Percentiles rank a stretch among this genome's conserved stretches.
Conservation (phyloP, 2,329 filamentous ascomycete species). For the Cryphonectria carpinicola region DNA sequence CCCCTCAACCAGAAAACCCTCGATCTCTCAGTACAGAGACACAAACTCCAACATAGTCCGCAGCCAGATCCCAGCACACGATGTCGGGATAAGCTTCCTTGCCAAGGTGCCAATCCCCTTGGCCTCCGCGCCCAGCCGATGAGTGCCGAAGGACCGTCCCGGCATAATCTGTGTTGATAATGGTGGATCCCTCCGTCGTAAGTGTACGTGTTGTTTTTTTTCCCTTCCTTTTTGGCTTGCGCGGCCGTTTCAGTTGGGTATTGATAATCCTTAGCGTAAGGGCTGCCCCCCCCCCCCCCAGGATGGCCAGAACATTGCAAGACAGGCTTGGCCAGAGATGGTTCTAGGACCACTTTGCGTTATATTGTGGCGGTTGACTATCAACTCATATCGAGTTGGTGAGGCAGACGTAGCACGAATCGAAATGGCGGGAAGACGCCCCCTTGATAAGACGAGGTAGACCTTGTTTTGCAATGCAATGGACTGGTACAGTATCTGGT, state of each 20-base stretch:
- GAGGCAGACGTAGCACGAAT: background rate
- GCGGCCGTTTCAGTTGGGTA: background rate
- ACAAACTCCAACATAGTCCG: background rate
- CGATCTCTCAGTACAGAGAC: background rate
- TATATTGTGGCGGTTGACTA: background rate
- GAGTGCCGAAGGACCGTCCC: background rate
- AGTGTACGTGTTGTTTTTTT: too few relatives aligned
- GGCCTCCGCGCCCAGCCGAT: background rate
- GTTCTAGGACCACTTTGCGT: background rate
- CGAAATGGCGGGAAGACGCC: background rate
- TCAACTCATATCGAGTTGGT: background rate
- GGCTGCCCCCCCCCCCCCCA: too few relatives aligned
- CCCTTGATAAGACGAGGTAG: background rate
- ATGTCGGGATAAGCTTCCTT: conserved; percentile 2
- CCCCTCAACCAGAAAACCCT: background rate
- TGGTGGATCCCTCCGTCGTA: background rate
- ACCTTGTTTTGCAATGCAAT: too few relatives aligned
- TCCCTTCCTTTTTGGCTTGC: background rate
- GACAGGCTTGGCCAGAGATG: background rate
- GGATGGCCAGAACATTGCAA: background rate
- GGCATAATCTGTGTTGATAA: background rate
- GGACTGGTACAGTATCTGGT: background rate
- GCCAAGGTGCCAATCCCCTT: conserved; percentile 3
- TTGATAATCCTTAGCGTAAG: background rate
- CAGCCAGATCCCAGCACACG: background rate